A percentile compares a stretch with the other conserved stretches of the same genome.
These are phyloP conservation scores for Sphagnum contortum DNA, from an alignment of 225 moss, liverwort and hornwort species.

Conservation along the genomic window DNA sequence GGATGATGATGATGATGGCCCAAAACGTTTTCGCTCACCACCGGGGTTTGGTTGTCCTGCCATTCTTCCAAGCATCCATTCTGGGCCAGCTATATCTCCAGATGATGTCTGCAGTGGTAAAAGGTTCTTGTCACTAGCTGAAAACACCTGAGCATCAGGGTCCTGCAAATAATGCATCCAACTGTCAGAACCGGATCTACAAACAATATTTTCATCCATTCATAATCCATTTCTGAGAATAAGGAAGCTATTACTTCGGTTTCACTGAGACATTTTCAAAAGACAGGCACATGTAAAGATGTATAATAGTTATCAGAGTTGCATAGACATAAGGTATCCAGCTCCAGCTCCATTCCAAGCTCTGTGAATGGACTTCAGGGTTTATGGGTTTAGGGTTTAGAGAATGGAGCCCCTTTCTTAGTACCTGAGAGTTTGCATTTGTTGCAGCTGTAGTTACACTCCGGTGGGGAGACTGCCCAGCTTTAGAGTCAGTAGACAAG, in stretches of 20 bases:
- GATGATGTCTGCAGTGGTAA: slow-evolving; percentile 42
- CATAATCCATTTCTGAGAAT: too few species aligned
- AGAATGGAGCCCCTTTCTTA: too few species aligned
- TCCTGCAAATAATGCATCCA: slow-evolving; percentile 14
- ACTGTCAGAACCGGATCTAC: too few species aligned
- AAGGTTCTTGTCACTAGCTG: slow-evolving; percentile 53
- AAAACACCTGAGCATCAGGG: slow-evolving; percentile 57
- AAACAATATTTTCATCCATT: too few species aligned
- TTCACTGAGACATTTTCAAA: too few species aligned
- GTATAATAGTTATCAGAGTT: too few species aligned
- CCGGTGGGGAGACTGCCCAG: slow-evolving; percentile 9
- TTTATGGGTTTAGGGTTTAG: too few species aligned
- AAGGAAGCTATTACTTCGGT: too few species aligned
- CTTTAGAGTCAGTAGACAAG: slow-evolving; percentile 45
- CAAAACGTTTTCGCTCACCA: slow-evolving; percentile 35
- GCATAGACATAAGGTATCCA: too few species aligned
- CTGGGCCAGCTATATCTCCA: slow-evolving; percentile 61
- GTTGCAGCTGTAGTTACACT: slow-evolving; percentile 35
- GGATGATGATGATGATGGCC: slow-evolving; percentile 32
- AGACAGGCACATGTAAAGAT: too few species aligned
- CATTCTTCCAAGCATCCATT: slow-evolving; percentile 77
- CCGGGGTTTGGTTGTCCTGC: slow-evolving; percentile 47
- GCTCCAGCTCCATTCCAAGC: too few species aligned
- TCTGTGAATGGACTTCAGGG: too few species aligned
- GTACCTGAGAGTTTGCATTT: slow-evolving; percentile 53